Conservation (phyloP, 2,329 filamentous ascomycete genomes). For the Cryoendolithus antarcticus region DNA sequence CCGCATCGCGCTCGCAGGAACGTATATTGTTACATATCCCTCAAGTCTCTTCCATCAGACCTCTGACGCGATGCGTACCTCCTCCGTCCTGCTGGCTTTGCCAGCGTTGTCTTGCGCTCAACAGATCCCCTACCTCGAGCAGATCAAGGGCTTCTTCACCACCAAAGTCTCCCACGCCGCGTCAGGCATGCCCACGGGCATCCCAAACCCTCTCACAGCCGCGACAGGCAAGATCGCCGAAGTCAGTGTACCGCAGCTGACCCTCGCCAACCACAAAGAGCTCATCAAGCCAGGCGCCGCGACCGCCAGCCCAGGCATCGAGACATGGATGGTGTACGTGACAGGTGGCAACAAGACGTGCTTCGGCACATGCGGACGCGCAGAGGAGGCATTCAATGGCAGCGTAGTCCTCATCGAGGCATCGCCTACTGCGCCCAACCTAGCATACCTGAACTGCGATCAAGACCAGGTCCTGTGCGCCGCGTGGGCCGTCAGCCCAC, state of each 20-base stretch:
- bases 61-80: conserved; percentile 36
- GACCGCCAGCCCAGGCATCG: conserved; percentile 45
- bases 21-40: too few relatives aligned
- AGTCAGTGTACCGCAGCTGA: conserved; percentile 45
- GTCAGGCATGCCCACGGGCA: conserved; percentile 24
- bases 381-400: conserved; percentile 50
- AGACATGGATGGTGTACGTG: conserved; percentile 65
- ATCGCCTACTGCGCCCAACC: conserved; percentile 50
- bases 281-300: conserved; percentile 51
- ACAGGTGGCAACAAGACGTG: conserved; percentile 71
- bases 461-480: conserved; percentile 63
- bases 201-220: conserved; percentile 35
- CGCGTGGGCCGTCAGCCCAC: conserved; percentile 54
- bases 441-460: conserved; percentile 63
- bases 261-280: conserved; percentile 58
- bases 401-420: conserved; percentile 42
- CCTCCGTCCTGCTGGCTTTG: conserved; percentile 38
- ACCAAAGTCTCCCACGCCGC: conserved; percentile 43
- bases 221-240: conserved; percentile 38
- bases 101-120: conserved; percentile 40
- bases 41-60: too few relatives aligned
- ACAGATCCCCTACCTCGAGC: conserved; percentile 50
- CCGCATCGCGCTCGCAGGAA: too few relatives aligned
- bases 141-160: conserved; percentile 44
- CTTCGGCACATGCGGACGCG: conserved; percentile 52